Conservation (phyloP, 345 rosid species). For the Melastoma malabathricum region DNA sequence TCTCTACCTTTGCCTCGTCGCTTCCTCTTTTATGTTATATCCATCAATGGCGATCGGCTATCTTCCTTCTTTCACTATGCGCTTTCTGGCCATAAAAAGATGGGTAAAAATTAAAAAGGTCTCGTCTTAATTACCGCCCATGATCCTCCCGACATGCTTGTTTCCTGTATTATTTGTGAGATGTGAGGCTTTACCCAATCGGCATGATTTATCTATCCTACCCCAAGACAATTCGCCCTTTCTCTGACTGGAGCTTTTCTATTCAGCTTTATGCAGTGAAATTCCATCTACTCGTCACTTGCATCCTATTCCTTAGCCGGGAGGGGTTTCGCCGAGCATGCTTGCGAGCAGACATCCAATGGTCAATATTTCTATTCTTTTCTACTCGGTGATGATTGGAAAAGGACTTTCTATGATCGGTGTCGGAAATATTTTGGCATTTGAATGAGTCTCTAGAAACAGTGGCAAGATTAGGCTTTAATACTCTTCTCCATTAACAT, state of each 20-base stretch:
- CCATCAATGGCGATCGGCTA: background rate
- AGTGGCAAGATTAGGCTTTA: too few relatives aligned
- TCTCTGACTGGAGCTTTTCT: background rate
- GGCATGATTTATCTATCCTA: background rate
- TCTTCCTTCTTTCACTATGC: background rate
- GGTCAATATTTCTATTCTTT: slow-evolving; percentile 20
- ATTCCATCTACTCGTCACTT: slow-evolving; percentile 82
- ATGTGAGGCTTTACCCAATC: too few relatives aligned
- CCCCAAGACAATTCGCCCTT: background rate
- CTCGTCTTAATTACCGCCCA: background rate
- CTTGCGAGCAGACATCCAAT: slow-evolving; percentile 62
- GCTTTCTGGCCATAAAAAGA: background rate
- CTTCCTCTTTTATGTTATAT: background rate
- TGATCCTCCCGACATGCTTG: background rate
- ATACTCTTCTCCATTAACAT: background rate
- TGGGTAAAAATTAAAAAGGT: background rate
- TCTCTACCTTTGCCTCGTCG: background rate
- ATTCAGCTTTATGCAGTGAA: slow-evolving; percentile 72
- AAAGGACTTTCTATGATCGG: too few relatives aligned
- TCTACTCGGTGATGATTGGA: too few relatives aligned
- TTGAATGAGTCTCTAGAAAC: background rate
- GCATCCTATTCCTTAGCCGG: slow-evolving; percentile 78
- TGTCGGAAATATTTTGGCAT: background rate
- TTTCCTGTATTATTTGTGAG: background rate
- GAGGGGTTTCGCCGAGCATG: slow-evolving; percentile 83